These are phyloP conservation scores for Trichosporon sp. DNA, from an alignment of 1,284 basidiomycete species.

Conservation along the genomic window DNA sequence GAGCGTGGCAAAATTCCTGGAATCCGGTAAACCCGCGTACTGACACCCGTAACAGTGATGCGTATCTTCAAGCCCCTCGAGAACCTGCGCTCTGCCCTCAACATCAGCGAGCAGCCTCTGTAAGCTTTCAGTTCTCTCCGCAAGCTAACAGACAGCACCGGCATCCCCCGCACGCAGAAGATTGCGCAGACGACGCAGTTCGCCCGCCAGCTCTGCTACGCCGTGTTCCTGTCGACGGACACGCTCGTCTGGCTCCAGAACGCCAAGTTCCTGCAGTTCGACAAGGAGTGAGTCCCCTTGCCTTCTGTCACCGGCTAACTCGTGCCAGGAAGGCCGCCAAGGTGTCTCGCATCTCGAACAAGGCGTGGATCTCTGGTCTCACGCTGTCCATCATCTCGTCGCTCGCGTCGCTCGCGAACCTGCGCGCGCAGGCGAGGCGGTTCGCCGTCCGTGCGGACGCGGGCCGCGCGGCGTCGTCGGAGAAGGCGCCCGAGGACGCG, in stretches of 20 bases:
- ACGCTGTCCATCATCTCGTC: constrained; percentile 66
- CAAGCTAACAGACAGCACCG: constrained; percentile 21
- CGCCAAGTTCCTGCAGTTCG: constrained; percentile 64
- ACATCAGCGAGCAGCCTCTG: constrained; percentile 58
- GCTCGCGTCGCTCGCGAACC: constrained; percentile 43
- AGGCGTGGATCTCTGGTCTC: constrained; percentile 89
- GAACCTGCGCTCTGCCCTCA: constrained; percentile 86
- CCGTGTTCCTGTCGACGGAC: constrained; percentile 81
- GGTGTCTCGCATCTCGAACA: constrained; percentile 68
- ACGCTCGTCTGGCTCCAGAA: constrained; percentile 76
- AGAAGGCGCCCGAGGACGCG: constrained; percentile 32
- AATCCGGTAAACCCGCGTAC: not conserved
- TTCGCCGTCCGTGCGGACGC: constrained; percentile 39
- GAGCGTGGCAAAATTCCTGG: not conserved
- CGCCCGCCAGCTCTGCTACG: constrained; percentile 82
- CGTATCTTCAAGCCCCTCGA: constrained; percentile 91
- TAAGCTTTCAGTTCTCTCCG: constrained; percentile 21
- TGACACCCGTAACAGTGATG: constrained; percentile 61
- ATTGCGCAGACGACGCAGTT: constrained; percentile 78
- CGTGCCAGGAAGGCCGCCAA: constrained; percentile 60
- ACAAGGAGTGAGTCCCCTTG: constrained; percentile 40
- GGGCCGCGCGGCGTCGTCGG: constrained; percentile 27
- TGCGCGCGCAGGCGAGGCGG: constrained; percentile 44
- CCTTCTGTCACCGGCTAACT: not conserved
- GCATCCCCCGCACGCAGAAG: constrained; percentile 49